phyloP scores from a whole-genome alignment of 495 filamentous ascomycete genomes.

The Talaromyces stipitatus region DNA sequence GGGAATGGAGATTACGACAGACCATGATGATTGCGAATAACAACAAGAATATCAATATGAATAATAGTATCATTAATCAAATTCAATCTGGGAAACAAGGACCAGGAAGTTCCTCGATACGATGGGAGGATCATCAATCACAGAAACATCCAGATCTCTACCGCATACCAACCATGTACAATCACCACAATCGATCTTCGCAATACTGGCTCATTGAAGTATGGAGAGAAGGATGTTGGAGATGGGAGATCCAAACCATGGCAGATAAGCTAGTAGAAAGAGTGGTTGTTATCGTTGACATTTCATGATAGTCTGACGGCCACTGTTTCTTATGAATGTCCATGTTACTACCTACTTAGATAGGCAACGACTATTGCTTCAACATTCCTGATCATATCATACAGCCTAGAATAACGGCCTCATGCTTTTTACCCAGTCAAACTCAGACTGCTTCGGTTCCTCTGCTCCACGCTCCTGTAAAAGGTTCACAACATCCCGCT shows the following conservation, averaged over 20 bases:
- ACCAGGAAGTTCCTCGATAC: background rate
- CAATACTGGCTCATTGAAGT: slow-evolving; percentile 31
- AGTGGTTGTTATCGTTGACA: slow-evolving; percentile 30
- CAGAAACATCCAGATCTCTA: background rate
- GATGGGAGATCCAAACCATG: slow-evolving; percentile 32
- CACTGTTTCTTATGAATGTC: background rate
- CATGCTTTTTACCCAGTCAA: no score
- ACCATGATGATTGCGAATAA: slow-evolving; percentile 13
- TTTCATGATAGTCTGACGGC: background rate
- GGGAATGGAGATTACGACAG: slow-evolving; percentile 68
- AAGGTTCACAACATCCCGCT: no score
- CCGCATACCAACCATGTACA: background rate
- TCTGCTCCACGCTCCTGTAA: no score
- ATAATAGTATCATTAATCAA: slow-evolving; percentile 1
- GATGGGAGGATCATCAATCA: background rate
- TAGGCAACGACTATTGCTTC: no score
- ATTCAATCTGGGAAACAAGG: background rate
- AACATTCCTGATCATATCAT: no score
- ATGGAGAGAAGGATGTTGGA: slow-evolving; percentile 35
- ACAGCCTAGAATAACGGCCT: no score
- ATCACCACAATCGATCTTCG: slow-evolving; percentile 10
- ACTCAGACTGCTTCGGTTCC: no score
- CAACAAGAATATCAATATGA: background rate
- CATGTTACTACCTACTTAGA: no score
- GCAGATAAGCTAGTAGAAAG: slow-evolving; percentile 40